Evolutionary conservation across 306 rosid genomes (phyloP).

Genomic region (Delonix regia): DNA sequence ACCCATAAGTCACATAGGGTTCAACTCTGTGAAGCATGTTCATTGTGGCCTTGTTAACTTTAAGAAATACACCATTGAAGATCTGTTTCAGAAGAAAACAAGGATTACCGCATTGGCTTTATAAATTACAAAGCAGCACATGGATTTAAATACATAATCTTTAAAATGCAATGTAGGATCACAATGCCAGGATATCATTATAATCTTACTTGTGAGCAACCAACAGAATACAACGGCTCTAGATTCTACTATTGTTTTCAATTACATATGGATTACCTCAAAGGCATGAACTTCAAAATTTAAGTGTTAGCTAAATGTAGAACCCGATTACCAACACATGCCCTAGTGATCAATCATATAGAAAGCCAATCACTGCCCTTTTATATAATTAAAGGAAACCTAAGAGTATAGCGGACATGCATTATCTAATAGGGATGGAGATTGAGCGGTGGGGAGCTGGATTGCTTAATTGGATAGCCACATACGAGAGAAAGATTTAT

Average conservation of each 20-base stretch:
- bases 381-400: neutral
- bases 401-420: no score
- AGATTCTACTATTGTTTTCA: neutral
- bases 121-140: neutral
- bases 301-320: neutral
- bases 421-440: no score
- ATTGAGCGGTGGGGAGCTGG: no score
- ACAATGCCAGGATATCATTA: neutral
- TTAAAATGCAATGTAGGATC: neutral
- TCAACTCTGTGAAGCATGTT: slow-evolving; percentile 93
- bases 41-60: slow-evolving; percentile 91
- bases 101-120: neutral
- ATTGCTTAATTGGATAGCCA: no score
- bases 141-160: neutral
- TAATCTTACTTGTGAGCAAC: neutral
- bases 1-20: slow-evolving; percentile 93
- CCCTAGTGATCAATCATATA: neutral
- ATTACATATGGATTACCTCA: neutral
- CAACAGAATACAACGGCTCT: neutral
- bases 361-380: neutral
- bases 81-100: slow-evolving; percentile 48
- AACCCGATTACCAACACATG: neutral
- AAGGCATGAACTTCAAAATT: neutral
- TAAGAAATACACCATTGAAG: slow-evolving; percentile 87
- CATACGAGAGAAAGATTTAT: no score